Evolutionary conservation across 768 basidiomycete genomes (phyloP), one percentile per base, ranked within the genome.

Genomic region (Termitomyces sp.): DNA sequence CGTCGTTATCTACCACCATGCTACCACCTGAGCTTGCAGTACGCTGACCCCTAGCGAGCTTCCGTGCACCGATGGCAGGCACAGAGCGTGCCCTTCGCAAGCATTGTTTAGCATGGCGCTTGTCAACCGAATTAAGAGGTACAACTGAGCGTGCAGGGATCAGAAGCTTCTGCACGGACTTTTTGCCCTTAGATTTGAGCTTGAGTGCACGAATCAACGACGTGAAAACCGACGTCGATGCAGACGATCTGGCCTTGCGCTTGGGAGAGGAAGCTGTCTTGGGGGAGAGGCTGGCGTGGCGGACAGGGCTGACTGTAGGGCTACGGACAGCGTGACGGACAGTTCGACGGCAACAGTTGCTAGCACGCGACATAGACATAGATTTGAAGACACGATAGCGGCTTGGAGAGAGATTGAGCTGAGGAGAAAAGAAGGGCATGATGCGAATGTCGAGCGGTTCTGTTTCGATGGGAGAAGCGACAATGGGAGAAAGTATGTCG

Each of bases 221-320:
- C 14, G 44, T 43, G 22, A 58, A 52, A 27, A 56, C 8, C 8
- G 61, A 58, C 20, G 40, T 13, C 10, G 57, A 62, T 33, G 54
- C 22, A 20, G 61, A 56, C 13, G 57, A 62, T 32, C 51, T 57
- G 32, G 44, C 32, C 30, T 59, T 62, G 50, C 55, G 61, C 16
- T 43, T 44, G 24, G 51, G 45, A 14, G 55, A 62, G 10, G 55
- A 54, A 8, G 54, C 58, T 37, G 16, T 56, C 8, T 36, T 33
- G 4, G 54, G 55, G 9, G 61, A 53, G 37, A 55, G 18, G 37
- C 57, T 49, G 43, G 50, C 12, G 27, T 53, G 43, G 36, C 36
- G 26, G n/a, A 40, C 10, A 52, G 51, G 37, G 2, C 37, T 52
- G 10, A n/a, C n/a, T n/a, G n/a, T n/a, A n/a, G n/a, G n/a, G n/a